Evolutionary conservation across 176 grass and related monocot species (phyloP), one percentile per base, ranked within the genome.

Genomic region (Poa annua): DNA sequence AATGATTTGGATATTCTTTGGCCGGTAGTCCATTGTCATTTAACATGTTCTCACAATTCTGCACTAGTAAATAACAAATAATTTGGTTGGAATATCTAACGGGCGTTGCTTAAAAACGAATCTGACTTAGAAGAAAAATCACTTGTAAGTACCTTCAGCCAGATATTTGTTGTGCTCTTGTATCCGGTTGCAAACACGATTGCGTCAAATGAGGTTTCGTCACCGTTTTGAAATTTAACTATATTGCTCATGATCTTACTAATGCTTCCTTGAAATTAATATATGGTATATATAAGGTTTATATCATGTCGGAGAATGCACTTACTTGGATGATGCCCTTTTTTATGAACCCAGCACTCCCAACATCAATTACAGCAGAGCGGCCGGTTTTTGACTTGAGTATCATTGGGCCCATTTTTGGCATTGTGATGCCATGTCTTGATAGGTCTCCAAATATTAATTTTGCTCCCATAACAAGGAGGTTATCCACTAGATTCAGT

Each of bases 121-220:
- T 48, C 11, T 8, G 20, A 56, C 19, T 56, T 21, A 19, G 8
- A 20, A 7, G n/a, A 56, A 56, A 21, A n/a, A 56, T 41, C 26
- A 35, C 14, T 59, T 59, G 15, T 22, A 6, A 9, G 0, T 41
- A 91, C 89, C 89, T 92, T 63, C 24, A 92, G 83, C 87, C 87
- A 89, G 7, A 9, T 29, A 57, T 77, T 80, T 4, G n/a, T 55
- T 7, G 69, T 73, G 71, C 71, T 92, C 85, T 25, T 75, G 53
- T 87, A 92, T 29, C 91, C 87, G 1, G 91, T 90, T 6, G 91
- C 87, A 14, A 92, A 87, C 13, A 92, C 66, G 7, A 90, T 87
- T 1, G 68, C 63, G 41, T 89, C 84, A 29, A 71, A 89, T 1
- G 44, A 20, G 3, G 38, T 0, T 6, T 85, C 25, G 11, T 77